A percentile compares a stretch with the other conserved stretches of the same genome.
These are phyloP conservation scores for Keithomyces neogunnii DNA, from an alignment of 2,329 filamentous ascomycete species.

Conservation along the genomic window DNA sequence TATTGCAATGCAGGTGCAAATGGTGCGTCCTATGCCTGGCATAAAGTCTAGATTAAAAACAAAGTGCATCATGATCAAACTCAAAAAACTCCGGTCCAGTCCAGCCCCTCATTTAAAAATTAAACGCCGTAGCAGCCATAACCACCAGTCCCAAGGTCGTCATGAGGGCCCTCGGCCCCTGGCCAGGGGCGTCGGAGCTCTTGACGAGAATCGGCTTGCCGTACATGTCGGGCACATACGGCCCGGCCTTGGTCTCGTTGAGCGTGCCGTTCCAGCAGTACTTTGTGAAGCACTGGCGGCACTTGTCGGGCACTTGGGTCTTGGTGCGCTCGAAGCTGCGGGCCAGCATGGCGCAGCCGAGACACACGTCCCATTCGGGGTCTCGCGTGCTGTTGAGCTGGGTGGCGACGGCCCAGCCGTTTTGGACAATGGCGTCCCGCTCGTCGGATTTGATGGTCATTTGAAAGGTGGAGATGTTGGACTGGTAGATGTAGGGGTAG, in stretches of 20 bases:
- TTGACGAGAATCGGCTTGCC: slow-evolving; percentile 17
- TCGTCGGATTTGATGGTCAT: slow-evolving; percentile 52
- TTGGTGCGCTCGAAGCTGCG: slow-evolving; percentile 66
- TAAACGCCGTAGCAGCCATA: slow-evolving; percentile 11
- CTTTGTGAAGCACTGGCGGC: slow-evolving; percentile 63
- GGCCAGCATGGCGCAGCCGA: slow-evolving; percentile 78
- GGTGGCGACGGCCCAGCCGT: slow-evolving; percentile 78
- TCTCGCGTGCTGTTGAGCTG: slow-evolving; percentile 74
- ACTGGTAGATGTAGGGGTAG: slow-evolving; percentile 65
- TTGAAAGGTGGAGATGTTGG: slow-evolving; percentile 75
- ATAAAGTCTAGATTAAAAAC: not conserved
- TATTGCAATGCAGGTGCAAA: not conserved
- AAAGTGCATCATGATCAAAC: not conserved
- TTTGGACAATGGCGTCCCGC: slow-evolving; percentile 74
- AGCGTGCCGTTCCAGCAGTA: slow-evolving; percentile 93
- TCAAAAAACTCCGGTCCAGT: not conserved
- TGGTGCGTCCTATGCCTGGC: not conserved
- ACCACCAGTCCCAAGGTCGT: slow-evolving; percentile 5
- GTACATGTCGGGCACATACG: slow-evolving; percentile 20
- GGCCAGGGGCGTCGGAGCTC: slow-evolving; percentile 10
- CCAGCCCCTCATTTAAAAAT: slow-evolving; percentile 2
- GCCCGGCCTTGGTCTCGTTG: slow-evolving; percentile 23
- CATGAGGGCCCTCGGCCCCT: slow-evolving; percentile 1
- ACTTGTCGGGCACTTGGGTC: slow-evolving; percentile 61
- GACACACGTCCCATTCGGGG: slow-evolving; percentile 68